Base-by-base conservation (phyloP, 2,329 filamentous ascomycete genomes). In the Diatrype stigma region DNA sequence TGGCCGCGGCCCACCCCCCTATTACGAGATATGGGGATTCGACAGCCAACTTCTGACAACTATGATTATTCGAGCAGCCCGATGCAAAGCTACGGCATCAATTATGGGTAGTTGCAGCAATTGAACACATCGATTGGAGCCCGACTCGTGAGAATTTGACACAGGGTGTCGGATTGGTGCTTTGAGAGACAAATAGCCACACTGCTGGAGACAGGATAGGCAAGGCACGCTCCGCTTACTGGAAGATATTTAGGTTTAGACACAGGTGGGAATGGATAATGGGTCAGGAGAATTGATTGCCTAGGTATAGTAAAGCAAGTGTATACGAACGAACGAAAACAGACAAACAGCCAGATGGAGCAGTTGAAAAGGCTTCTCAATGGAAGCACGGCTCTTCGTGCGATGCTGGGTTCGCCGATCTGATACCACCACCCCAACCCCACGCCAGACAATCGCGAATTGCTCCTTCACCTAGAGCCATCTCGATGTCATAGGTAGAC, bases 211-310 rank as follows among this genome's bases (percentile, higher is more conserved):
- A 48, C 50, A 56, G 55, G 53, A 55, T 52, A 60, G 50, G 34
- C 45, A 55, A 52, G 55, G 49, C 51, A 51, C 47, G 56, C 54
- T 56, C 59, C 61, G 50, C 53, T 54, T 59, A 59, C 45, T 42
- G 28, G 49, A 47, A 28, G 48, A 51, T 42, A 53, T 55, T 62
- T 52, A 56, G 53, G n/a, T n/a, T n/a, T n/a, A n/a, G n/a, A n/a
- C n/a, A 60, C 55, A 60, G 57, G 60, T 56, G 59, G 58, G 57
- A 63, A 61, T 60, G 66, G 26, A 40, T 10, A 22, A n/a, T 23
- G n/a, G n/a, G n/a, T n/a, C n/a, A 19, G 40, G n/a, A 19, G 22
- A 19, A n/a, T 23, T 17, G 14, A 16, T 23, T 44, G 12, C 21
- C 8, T 28, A n/a, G 10, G 3, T 30, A n/a, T n/a, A n/a, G n/a